These are phyloP conservation scores for Dalechampia spathulata DNA, from an alignment of 441 rosid species.

Conservation along the genomic window DNA sequence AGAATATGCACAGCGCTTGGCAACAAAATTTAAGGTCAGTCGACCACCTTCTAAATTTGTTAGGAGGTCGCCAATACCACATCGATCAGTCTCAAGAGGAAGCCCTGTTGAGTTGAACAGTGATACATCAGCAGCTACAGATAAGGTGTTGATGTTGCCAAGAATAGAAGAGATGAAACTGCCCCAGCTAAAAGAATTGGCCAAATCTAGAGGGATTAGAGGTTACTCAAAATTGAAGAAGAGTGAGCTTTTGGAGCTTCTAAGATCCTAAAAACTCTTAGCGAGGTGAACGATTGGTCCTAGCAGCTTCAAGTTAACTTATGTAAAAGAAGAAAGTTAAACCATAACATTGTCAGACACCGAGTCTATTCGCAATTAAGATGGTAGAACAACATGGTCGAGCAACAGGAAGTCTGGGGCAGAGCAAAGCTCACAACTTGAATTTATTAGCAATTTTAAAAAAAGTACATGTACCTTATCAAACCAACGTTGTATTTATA, in stretches of 20 bases:
- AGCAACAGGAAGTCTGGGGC: too few species aligned
- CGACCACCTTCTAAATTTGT: slow-evolving; percentile 39
- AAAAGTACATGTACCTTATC: too few species aligned
- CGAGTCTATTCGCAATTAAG: too few species aligned
- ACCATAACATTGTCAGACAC: too few species aligned
- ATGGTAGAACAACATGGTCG: too few species aligned
- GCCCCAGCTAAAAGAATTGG: slow-evolving; percentile 51
- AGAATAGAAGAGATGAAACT: slow-evolving; percentile 50
- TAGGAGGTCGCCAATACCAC: slow-evolving; percentile 37
- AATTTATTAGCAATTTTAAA: too few species aligned
- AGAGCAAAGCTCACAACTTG: too few species aligned
- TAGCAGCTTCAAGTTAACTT: not conserved
- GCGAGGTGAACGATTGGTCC: too few species aligned
- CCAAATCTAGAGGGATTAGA: slow-evolving; percentile 51
- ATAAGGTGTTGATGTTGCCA: slow-evolving; percentile 16
- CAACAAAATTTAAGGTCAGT: slow-evolving; percentile 13
- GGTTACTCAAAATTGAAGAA: slow-evolving; percentile 66
- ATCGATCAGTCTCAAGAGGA: slow-evolving; percentile 21
- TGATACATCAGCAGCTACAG: slow-evolving; percentile 3
- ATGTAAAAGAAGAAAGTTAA: not conserved
- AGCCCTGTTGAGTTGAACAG: slow-evolving; percentile 12
- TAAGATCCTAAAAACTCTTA: slow-evolving; percentile 25
- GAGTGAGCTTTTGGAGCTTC: slow-evolving; percentile 33
- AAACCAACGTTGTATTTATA: too few species aligned
- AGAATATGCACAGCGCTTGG: not conserved